These are phyloP conservation scores for Cercospora canescens DNA, from an alignment of 2,329 filamentous ascomycete genomes.

Conservation along the genomic window DNA sequence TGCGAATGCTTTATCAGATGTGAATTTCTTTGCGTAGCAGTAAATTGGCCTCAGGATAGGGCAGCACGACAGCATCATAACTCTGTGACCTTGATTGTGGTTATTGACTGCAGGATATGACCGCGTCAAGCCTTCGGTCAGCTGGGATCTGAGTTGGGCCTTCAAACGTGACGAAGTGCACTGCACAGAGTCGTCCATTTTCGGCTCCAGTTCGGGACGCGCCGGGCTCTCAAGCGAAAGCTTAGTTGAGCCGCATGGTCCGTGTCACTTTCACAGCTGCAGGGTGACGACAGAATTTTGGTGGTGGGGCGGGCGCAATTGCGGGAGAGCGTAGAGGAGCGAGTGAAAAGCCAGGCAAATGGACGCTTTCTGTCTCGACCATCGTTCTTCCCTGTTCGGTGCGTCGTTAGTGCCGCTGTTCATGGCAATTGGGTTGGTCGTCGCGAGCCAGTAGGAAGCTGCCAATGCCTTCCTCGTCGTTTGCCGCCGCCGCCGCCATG, in stretches of 20 bases:
- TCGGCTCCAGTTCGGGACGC: too few species aligned
- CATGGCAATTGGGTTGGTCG: neutral
- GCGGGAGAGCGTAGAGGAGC: neutral
- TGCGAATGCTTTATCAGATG: too few species aligned
- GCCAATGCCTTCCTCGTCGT: slow-evolving; percentile 11
- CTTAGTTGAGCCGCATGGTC: slow-evolving; percentile 4
- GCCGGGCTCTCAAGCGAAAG: neutral
- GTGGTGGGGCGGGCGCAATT: neutral
- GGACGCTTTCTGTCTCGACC: neutral
- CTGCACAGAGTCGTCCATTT: too few species aligned
- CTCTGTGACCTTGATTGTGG: too few species aligned
- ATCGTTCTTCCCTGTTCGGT: slow-evolving; percentile 9
- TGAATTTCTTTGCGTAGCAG: too few species aligned
- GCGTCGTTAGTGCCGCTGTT: neutral
- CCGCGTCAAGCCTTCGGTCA: too few species aligned
- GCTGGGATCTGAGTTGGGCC: too few species aligned
- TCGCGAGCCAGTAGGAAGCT: neutral
- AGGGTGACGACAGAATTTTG: neutral
- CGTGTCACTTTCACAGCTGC: neutral
- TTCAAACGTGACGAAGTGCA: too few species aligned
- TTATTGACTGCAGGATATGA: too few species aligned
- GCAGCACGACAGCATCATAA: too few species aligned
- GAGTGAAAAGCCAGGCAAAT: neutral
- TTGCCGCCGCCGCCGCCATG: slow-evolving; percentile 14
- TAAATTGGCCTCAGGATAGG: too few species aligned